Base-by-base conservation (phyloP, 345 rosid genomes). In the Brassica nigra region DNA sequence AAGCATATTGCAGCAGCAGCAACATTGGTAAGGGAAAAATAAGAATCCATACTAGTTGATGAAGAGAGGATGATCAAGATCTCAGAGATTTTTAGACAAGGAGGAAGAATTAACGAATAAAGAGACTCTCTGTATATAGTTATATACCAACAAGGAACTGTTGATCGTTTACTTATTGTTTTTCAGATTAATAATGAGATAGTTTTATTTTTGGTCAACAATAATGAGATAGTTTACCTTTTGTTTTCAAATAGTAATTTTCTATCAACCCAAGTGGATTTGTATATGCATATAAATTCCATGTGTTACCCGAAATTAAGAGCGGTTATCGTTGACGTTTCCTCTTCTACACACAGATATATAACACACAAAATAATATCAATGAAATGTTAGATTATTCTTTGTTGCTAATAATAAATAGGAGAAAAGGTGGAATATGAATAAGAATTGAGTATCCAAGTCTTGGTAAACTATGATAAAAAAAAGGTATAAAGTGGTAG, bases 321-420 rank as follows among this genome's bases (percentile, higher is more conserved):
- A 78, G 36, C 18, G 9, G 68, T 78, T 73, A 12, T 65, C 52
- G 52, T 71, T 58, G 62, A 66, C 52, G 8, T 37, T 65, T 78
- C 34, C 52, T 42, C 44, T 9, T 37, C 10, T 37, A 8, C 44
- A 37, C 11, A 37, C 44, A 9, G 10, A 37, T 37, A 37, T 37
- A 37, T 71, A 0, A 14, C 11, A 47, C 16, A 47, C 36, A 18
- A 3, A 57, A 18, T 6, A 57, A 57, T 57, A 57, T 8, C 57
- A 62, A 37, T 37, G 11, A 42, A 14, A 42, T 74, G 31, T 67
- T 66, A 49, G 37, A 33, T 65, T 49, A 29, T 49, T 64, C 0
- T 42, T 14, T 28, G 10, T 33, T 37, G 27, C 15, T 39, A 42
- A 5, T 37, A 37, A 2, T 28, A 37, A 9, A 18, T 37, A 67